Conservation (phyloP, 2,329 filamentous ascomycete genomes). For the Pleomassaria siparia region DNA sequence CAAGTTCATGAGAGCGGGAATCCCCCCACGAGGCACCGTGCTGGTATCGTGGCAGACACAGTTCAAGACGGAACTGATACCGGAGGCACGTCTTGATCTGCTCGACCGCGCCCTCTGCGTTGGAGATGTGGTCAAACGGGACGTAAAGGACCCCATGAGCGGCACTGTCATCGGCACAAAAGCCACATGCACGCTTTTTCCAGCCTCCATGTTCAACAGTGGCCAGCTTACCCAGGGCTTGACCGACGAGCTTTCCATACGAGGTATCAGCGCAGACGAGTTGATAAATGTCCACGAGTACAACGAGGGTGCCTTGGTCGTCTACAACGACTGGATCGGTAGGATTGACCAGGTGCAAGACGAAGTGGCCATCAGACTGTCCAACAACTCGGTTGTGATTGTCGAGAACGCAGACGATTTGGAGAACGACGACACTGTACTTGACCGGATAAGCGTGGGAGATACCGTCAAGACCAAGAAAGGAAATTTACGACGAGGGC, state of each 20-base stretch:
- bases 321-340: conserved; percentile 60
- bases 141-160: conserved; percentile 51
- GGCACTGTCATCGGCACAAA: conserved; percentile 56
- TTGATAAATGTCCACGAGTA: conserved; percentile 50
- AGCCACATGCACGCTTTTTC: conserved; percentile 49
- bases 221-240: conserved; percentile 22
- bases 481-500: conserved; percentile 53
- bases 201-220: conserved; percentile 29
- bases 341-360: conserved; percentile 53
- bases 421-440: conserved; percentile 34
- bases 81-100: conserved; percentile 49
- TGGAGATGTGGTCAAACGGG: conserved; percentile 58
- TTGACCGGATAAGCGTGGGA: conserved; percentile 47
- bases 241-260: conserved; percentile 39
- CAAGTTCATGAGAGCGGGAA: conserved; percentile 46
- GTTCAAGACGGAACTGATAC: conserved; percentile 44
- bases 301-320: conserved; percentile 54
- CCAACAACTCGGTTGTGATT: conserved; percentile 57
- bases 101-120: conserved; percentile 57
- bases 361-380: conserved; percentile 54
- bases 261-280: conserved; percentile 48
- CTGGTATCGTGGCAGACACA: conserved; percentile 53
- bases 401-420: conserved; percentile 51
- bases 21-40: conserved; percentile 55
- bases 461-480: conserved; percentile 56